Conservation (phyloP, 23 red algal species). For the Pyropia haitanensis region DNA sequence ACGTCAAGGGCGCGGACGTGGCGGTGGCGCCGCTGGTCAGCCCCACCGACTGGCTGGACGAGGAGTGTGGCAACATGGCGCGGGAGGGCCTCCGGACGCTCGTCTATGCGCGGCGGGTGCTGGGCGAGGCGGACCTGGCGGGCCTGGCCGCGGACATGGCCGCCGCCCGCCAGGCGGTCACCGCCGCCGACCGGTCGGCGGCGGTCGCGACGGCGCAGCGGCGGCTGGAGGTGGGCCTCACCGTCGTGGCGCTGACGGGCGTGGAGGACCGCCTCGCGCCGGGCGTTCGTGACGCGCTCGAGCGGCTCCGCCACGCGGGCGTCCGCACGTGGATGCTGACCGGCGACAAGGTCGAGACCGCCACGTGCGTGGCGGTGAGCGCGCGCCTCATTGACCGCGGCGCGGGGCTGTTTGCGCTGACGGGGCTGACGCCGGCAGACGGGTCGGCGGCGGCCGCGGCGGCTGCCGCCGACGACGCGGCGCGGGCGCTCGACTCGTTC, state of each 20-base stretch:
- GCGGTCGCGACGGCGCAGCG: conserved; percentile 73
- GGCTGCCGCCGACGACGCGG: conserved; percentile 40
- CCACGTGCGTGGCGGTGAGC: conserved; percentile 75
- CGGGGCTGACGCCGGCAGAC: conserved; percentile 25
- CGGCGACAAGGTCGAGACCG: conserved; percentile 98
- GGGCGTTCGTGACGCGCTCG: conserved; percentile 71
- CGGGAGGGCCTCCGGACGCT: conserved; percentile 93
- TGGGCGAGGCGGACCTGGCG: conserved; percentile 34
- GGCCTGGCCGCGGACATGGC: conserved; percentile 54
- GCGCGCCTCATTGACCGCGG: conserved; percentile 64
- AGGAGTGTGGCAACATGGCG: conserved; percentile 95
- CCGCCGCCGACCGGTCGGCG: conserved; percentile 48
- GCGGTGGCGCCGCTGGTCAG: conserved; percentile 65
- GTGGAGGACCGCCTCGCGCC: conserved; percentile 89
- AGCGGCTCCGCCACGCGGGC: conserved; percentile 85
- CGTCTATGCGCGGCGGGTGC: conserved; percentile 56
- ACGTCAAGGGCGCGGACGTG: conserved; percentile 87
- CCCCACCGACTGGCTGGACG: conserved; percentile 93
- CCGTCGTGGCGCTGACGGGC: conserved; percentile 69
- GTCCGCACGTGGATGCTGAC: conserved; percentile 97
- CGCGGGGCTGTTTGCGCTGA: conserved; percentile 71
- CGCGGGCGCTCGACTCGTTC: conserved; percentile 48
- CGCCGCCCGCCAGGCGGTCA: conserved; percentile 30
- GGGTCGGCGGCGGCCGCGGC: too few relatives aligned
- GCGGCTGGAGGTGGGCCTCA: conserved; percentile 76